Conservation (phyloP, 2,329 filamentous ascomycete species). For the Daldinia sp. region DNA sequence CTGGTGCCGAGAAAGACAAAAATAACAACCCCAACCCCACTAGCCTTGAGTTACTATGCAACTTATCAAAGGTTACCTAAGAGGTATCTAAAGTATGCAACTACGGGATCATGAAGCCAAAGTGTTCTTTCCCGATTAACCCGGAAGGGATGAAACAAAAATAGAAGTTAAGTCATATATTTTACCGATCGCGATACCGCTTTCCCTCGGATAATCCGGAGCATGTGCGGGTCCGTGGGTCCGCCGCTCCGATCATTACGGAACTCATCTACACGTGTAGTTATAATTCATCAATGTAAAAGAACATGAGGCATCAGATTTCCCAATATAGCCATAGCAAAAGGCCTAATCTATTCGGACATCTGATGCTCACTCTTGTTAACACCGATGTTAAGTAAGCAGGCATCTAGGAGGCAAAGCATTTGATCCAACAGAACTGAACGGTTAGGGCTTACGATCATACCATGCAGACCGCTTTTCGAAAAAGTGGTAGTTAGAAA, state of each 20-base stretch:
- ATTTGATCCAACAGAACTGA: constrained; percentile 17
- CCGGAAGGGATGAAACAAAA: neutral
- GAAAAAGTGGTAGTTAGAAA: neutral
- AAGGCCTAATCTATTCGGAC: neutral
- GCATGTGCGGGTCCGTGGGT: neutral
- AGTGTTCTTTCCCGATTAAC: neutral
- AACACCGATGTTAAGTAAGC: constrained; percentile 2
- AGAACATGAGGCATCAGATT: neutral
- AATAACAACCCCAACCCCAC: neutral
- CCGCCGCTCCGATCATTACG: neutral
- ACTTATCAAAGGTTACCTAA: too few species aligned
- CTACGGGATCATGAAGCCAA: neutral
- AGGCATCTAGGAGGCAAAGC: constrained; percentile 5
- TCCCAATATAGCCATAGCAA: neutral
- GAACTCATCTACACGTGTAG: neutral
- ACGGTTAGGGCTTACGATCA: constrained; percentile 16
- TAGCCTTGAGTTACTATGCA: neutral
- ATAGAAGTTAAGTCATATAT: neutral
- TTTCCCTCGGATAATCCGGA: constrained; percentile 1
- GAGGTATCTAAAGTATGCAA: neutral
- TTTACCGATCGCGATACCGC: neutral
- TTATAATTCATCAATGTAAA: too few species aligned
- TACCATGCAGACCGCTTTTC: constrained; percentile 2
- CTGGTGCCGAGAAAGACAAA: neutral
- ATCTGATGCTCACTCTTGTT: constrained; percentile 10